These are phyloP conservation scores for Gryganskiella cystojenkinii DNA, from an alignment of 192 early-diverging fungal species.

Conservation along the genomic window DNA sequence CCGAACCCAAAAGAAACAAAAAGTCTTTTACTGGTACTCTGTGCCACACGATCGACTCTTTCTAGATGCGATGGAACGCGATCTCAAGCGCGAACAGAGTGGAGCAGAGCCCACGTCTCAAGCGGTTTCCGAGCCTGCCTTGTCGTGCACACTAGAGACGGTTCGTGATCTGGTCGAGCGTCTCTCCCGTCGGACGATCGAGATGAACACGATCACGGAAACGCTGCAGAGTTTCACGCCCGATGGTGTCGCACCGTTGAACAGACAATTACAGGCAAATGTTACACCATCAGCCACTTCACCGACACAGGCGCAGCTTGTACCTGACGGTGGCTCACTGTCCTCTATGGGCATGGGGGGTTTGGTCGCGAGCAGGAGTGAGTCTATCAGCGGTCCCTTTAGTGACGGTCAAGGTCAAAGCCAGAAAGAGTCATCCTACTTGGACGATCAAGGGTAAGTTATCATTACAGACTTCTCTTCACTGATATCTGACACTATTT, in stretches of 20 bases:
- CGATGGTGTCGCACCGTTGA: slow-evolving; percentile 38
- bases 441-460: slow-evolving; percentile 30
- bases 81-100: slow-evolving; percentile 93
- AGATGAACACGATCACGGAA: slow-evolving; percentile 48
- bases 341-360: not conserved
- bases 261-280: slow-evolving; percentile 30
- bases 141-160: slow-evolving; percentile 70
- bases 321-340: slow-evolving; percentile 15
- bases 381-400: slow-evolving; percentile 1
- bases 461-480: not conserved
- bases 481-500: not conserved
- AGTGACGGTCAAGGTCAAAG: slow-evolving; percentile 1
- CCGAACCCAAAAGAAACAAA: slow-evolving; percentile 99
- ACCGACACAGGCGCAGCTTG: slow-evolving; percentile 37
- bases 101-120: slow-evolving; percentile 86
- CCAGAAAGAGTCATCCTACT: slow-evolving; percentile 13
- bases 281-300: slow-evolving; percentile 25
- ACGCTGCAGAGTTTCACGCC: slow-evolving; percentile 50
- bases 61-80: slow-evolving; percentile 94
- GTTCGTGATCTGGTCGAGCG: slow-evolving; percentile 67
- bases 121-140: slow-evolving; percentile 75
- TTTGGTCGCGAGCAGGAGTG: not conserved
- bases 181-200: slow-evolving; percentile 55
- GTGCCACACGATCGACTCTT: slow-evolving; percentile 96
- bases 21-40: slow-evolving; percentile 98